Base-by-base conservation (phyloP, 1,284 basidiomycete genomes). In the Irpex sp. region DNA sequence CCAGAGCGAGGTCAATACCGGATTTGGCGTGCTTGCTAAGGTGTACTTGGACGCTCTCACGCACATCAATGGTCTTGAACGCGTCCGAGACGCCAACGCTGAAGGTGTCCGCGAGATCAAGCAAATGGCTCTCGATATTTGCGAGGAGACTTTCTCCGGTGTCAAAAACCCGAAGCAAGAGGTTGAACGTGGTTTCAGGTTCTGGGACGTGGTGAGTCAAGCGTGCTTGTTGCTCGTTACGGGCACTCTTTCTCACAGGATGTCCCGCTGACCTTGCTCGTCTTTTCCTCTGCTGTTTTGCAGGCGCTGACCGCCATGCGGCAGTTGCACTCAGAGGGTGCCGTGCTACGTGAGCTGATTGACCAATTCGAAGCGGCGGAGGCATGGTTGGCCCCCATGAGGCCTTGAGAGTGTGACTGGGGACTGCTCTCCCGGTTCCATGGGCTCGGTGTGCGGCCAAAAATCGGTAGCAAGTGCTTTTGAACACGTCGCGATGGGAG, bases 21-120 rank as follows among this genome's bases (percentile, higher is more conserved):
- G 97, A 8, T 97, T 98, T 78, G 97, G 97, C 1, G 94, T 99
- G 67, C 84, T 99, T 4, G 93, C 94, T 51, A 99, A 99, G 81
- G 97, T 95, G 36, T 96, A 96, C 79, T 79, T 97, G 68, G 96
- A 97, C 71, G 94, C 94, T 34, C 83, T 97, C 60, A 95, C 92
- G 62, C 94, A 93, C 77, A 83, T 92, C 71, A 94, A 93, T 73
- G 88, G 88, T 66, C 84, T 88, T 21, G 84, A 85, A 69, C 79
- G 90, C 63, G 92, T 97, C 64, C 82, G 86, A 40, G 86, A 92
- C 69, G 83, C 87, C 57, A 86, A 89, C 69, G 89, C 84, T 52
- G 88, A 91, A 57, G 90, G 89, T 17, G 94, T 96, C 60, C 82
- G 81, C 69, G 89, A 92, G 68, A 92, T 92, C 59, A 98, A 98